Evolutionary conservation across 2,329 filamentous ascomycete species (phyloP).

Genomic region (Epichloe coenophiala): DNA sequence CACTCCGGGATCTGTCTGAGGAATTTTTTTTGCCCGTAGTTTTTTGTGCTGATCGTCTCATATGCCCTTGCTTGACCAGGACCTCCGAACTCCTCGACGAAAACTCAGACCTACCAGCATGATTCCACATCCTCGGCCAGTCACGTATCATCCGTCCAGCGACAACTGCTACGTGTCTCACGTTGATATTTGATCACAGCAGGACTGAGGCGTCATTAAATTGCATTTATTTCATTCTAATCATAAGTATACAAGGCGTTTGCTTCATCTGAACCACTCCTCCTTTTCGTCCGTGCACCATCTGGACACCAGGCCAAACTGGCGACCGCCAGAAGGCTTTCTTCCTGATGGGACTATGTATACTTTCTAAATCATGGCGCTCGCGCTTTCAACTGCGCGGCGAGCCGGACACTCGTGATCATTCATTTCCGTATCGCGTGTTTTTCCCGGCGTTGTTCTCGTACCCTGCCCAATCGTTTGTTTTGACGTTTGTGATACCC

Average conservation of each 20-base stretch:
- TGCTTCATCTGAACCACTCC: neutral
- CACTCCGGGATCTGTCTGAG: too few species aligned
- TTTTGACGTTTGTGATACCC: neutral
- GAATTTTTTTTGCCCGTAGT: neutral
- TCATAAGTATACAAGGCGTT: neutral
- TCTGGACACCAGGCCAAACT: neutral
- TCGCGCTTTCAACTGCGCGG: neutral
- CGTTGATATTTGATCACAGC: neutral
- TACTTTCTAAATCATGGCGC: neutral
- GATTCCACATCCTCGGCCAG: neutral
- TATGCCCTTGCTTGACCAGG: neutral
- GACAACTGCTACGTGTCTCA: neutral
- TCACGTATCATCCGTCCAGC: neutral
- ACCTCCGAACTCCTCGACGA: neutral
- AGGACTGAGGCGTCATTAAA: neutral
- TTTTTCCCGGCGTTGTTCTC: neutral
- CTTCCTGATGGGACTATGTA: neutral
- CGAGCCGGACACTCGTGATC: too few species aligned
- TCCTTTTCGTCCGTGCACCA: neutral
- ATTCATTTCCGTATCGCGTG: neutral
- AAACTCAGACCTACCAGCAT: too few species aligned
- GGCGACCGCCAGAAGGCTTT: neutral
- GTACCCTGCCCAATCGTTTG: neutral
- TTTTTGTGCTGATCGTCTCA: neutral
- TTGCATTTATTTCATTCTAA: neutral